A percentile compares a stretch with the other conserved stretches of the same genome.
These are phyloP conservation scores for Melampsora americana DNA, from an alignment of 1,284 basidiomycete genomes.

Conservation along the genomic window DNA sequence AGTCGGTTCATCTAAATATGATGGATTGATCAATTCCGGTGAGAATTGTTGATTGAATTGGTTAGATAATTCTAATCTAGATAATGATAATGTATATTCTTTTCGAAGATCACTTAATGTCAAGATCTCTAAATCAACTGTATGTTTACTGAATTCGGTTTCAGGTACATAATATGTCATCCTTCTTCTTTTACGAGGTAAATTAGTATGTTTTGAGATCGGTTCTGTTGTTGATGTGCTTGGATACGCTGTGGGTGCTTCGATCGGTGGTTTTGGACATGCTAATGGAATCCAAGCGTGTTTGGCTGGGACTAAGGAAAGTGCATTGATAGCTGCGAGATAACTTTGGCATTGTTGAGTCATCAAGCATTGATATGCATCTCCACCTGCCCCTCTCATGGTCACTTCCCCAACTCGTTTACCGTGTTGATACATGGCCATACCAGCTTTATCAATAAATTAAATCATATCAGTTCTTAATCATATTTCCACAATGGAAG, in stretches of 20 bases:
- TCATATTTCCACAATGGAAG: not conserved
- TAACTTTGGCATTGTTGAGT: constrained; percentile 76
- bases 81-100: constrained; percentile 75
- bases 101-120: constrained; percentile 76
- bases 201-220: constrained; percentile 53
- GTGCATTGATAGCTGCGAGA: constrained; percentile 80
- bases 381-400: constrained; percentile 51
- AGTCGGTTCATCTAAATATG: constrained; percentile 13
- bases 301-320: constrained; percentile 74
- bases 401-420: constrained; percentile 68
- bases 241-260: constrained; percentile 51
- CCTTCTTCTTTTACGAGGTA: constrained; percentile 64
- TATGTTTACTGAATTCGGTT: constrained; percentile 60
- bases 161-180: constrained; percentile 75
- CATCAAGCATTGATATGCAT: constrained; percentile 62
- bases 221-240: constrained; percentile 25
- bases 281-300: constrained; percentile 73
- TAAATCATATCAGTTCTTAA: not conserved
- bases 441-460: constrained; percentile 63
- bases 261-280: not conserved
- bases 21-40: constrained; percentile 58
- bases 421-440: constrained; percentile 91
- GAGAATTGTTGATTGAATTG: constrained; percentile 61
- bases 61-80: constrained; percentile 71
- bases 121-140: constrained; percentile 67